Evolutionary conservation across 306 rosid genomes (phyloP), one percentile per base, ranked within the genome.

Genomic region (Begonia peltatifolia): DNA sequence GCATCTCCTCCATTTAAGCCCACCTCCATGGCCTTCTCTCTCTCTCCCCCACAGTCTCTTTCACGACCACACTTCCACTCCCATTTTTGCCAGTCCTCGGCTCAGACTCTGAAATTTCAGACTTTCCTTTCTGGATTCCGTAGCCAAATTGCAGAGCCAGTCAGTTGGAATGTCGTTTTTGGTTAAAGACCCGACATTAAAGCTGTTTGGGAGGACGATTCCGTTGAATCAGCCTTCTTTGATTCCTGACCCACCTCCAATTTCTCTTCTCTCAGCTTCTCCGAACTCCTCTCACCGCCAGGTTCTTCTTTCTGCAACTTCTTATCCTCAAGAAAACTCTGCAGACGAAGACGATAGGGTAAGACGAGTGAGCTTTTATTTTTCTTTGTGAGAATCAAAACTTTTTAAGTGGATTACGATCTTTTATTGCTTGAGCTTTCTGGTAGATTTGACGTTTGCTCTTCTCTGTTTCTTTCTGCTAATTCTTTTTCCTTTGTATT

Each of bases 161-260:
- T 1, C 38, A 30, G 54, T 47, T 15, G 64, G 46, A 84, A 89
- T 89, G 97, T 65, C 78, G 46, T 76, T 30, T 30, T 30, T 73
- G 76, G 57, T 51, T 41, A 79, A 69, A 64, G 82, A 80, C 63
- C 64, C 74, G 16, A 66, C 69, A 12, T 74, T 84, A 52, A 88
- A 82, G 84, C 80, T 84, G 3, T 84, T 89, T 58, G 97, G 97
- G 11, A 72, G 73, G 72, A 89, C 87, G 54, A 82, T 89, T 71
- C 53, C 79, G 1, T 53, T 84, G 63, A 52, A 47, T 59, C 65
- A 48, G 11, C 36, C 69, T 1, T 49, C 71, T 63, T 57, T 14
- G 16, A 44, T 57, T 47, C 11, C 63, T 20, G 41, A 20, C 4
- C 23, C 23, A 20, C 23, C 23, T 20, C 23, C 23, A 20, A 20